Conservation (phyloP, 2,329 filamentous ascomycete genomes). For the Fusarium gaditjirri region DNA sequence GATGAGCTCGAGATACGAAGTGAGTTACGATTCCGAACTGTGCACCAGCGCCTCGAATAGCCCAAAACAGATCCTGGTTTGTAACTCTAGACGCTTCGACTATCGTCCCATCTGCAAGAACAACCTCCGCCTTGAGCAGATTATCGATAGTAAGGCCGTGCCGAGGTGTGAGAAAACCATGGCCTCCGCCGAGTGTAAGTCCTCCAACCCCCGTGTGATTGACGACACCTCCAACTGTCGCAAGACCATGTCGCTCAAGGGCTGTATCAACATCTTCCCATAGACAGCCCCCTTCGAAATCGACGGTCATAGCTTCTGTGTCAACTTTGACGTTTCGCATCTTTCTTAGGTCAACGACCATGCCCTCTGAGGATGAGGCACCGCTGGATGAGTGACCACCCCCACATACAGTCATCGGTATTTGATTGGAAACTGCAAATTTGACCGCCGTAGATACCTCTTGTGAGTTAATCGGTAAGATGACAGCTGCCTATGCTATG, state of each 20-base stretch:
- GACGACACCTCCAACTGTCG: slow-evolving; percentile 70
- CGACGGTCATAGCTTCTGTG: slow-evolving; percentile 54
- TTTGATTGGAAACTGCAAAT: slow-evolving; percentile 45
- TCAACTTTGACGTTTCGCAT: slow-evolving; percentile 63
- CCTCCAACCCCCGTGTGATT: slow-evolving; percentile 71
- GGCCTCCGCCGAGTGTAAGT: slow-evolving; percentile 66
- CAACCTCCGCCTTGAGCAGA: slow-evolving; percentile 52
- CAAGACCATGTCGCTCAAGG: slow-evolving; percentile 60
- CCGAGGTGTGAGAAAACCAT: slow-evolving; percentile 64
- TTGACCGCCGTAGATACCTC: slow-evolving; percentile 47
- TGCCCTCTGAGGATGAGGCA: slow-evolving; percentile 58
- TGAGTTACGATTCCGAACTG: slow-evolving; percentile 57
- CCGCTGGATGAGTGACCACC: slow-evolving; percentile 67
- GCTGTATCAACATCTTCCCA: slow-evolving; percentile 66
- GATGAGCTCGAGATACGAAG: slow-evolving; percentile 47
- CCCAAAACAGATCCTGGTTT: slow-evolving; percentile 60
- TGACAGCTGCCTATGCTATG: slow-evolving; percentile 51
- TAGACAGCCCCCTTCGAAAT: slow-evolving; percentile 60
- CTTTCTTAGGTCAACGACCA: slow-evolving; percentile 64
- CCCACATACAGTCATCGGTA: slow-evolving; percentile 63
- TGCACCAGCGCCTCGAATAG: slow-evolving; percentile 58
- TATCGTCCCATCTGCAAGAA: slow-evolving; percentile 51
- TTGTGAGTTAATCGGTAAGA: slow-evolving; percentile 51
- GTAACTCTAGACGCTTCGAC: slow-evolving; percentile 52
- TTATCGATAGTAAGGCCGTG: slow-evolving; percentile 63